These are phyloP conservation scores for Zizania latifolia DNA, from an alignment of 176 grass and related monocot species.

Conservation along the genomic window DNA sequence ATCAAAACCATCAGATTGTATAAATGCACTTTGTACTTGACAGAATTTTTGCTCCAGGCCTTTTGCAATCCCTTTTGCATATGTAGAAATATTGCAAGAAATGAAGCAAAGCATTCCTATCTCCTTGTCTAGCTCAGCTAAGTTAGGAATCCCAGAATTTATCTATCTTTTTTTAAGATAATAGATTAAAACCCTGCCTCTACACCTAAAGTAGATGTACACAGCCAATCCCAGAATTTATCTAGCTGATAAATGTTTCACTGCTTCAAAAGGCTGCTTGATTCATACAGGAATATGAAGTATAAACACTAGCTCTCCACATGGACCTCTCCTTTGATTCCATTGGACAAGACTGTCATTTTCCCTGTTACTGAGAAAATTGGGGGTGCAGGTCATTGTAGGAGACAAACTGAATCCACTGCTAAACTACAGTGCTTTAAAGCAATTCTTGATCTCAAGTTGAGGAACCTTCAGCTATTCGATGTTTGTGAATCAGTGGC, in stretches of 20 bases:
- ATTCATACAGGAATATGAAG: neutral
- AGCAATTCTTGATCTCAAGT: neutral
- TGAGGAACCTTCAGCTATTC: conserved; percentile 19
- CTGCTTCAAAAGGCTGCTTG: neutral
- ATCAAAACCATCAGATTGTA: conserved; percentile 19
- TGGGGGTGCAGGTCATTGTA: neutral
- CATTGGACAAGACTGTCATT: neutral
- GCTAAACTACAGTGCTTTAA: conserved; percentile 10
- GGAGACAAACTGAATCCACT: neutral
- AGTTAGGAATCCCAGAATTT: conserved; percentile 11
- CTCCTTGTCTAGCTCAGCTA: neutral
- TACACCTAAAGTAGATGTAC: no score
- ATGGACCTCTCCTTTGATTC: conserved; percentile 14
- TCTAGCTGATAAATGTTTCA: neutral
- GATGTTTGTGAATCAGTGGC: neutral
- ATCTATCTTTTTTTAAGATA: no score
- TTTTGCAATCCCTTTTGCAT: neutral
- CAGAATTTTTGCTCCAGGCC: neutral
- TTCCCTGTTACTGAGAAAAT: conserved; percentile 3
- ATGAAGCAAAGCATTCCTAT: neutral
- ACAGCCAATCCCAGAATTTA: conserved; percentile 13
- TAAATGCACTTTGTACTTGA: conserved; percentile 24
- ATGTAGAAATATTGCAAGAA: conserved; percentile 1
- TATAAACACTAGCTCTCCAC: neutral
- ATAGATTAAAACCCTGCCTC: no score